Base-by-base conservation (phyloP, 73 alveolate species). In the Paramecium biaurelia region DNA sequence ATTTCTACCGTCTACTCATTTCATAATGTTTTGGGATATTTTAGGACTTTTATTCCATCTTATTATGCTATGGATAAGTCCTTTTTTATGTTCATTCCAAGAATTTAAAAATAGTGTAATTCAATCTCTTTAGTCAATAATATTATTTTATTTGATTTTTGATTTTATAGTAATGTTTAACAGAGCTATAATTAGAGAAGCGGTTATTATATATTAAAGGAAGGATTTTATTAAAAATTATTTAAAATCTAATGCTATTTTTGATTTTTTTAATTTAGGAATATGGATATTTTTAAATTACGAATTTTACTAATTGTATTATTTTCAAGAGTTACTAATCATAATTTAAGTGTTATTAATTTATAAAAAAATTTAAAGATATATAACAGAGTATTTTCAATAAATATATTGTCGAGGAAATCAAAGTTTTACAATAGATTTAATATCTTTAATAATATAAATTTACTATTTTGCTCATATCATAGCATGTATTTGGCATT, bases 401-500 rank as follows among this genome's bases (percentile, higher is more conserved):
- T 53, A 53, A 53, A 53, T 53, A 15, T 53, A 53, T 53, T 53
- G 68, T n/a, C 26, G 68, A 53, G 68, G 68, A n/a, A 53, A 18
- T 23, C 30, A 53, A 18, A 53, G 14, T n/a, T 53, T 53, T 21
- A 53, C 68, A 5, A 53, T 53, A 53, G 84, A 67, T 67, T 32
- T 67, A 24, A 3, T 67, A 30, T 12, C 84, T 14, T 67, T 67
- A 7, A 67, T 67, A 67, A 67, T 67, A 26, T 26, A 26, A 30
- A 38, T 74, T 32, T 32, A 30, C n/a, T 74, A 21, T 21, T 74
- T 74, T 74, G 87, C 93, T 67, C 93, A 86, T 35, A 41, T 63
- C 18, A 63, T 86, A 23, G 93, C 93, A 1, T 63, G 93, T 38
- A 34, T 63, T n/a, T 86, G 93, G 93, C 89, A 63, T 18, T 86